Conservation (phyloP, 2,329 filamentous ascomycete genomes). For the Aspergillus piperis region DNA sequence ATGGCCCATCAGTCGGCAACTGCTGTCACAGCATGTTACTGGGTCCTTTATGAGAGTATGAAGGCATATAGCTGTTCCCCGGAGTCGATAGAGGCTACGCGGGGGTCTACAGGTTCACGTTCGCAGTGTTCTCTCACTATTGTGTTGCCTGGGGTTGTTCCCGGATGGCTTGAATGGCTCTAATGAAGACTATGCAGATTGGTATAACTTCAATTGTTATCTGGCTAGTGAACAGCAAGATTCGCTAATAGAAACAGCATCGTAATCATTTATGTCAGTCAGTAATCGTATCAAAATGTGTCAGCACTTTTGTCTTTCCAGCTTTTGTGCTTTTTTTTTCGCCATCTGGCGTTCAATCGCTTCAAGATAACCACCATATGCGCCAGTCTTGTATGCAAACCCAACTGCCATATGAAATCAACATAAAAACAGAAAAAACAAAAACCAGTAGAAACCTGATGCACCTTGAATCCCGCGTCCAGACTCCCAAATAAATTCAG, state of each 20-base stretch:
- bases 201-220: not conserved
- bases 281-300: constrained; percentile 1
- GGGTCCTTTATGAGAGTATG: not conserved
- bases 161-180: not conserved
- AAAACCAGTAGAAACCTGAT: not conserved
- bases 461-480: not conserved
- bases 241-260: constrained; percentile 2
- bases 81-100: too few species aligned
- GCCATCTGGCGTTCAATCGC: constrained; percentile 7
- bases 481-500: constrained; percentile 8
- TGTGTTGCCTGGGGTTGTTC: not conserved
- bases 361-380: not conserved
- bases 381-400: constrained; percentile 5
- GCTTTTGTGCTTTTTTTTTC: constrained; percentile 6
- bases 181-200: not conserved
- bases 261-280: constrained; percentile 4
- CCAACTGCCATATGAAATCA: not conserved
- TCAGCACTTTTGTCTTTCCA: constrained; percentile 8
- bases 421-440: not conserved
- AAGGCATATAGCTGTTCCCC: not conserved
- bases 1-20: constrained; percentile 10
- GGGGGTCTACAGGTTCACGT: too few species aligned
- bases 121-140: too few species aligned
- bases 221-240: not conserved
- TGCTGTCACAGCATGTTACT: not conserved